These are phyloP conservation scores for Luvunga scandens DNA, from an alignment of 345 rosid genomes.

Conservation along the genomic window DNA sequence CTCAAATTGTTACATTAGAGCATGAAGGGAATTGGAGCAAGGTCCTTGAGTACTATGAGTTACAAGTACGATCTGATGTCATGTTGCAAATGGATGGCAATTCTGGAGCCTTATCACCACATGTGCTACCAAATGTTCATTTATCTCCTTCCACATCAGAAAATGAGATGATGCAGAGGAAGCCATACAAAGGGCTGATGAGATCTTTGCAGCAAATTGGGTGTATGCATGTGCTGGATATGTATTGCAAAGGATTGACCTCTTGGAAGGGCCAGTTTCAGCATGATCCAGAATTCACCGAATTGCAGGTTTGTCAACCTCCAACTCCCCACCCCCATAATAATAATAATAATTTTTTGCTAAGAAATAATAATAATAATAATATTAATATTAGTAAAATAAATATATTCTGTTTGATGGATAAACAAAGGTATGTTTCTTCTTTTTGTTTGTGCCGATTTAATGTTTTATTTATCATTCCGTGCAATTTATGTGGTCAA, in stretches of 20 bases:
- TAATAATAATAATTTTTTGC: background rate
- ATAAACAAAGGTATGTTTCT: background rate
- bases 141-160: constrained; percentile 35
- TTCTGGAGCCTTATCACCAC: constrained; percentile 32
- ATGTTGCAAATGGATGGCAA: constrained; percentile 33
- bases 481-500: background rate
- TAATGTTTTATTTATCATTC: background rate
- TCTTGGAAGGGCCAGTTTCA: constrained; percentile 63
- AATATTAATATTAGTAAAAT: too few species aligned
- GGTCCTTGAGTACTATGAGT: constrained; percentile 92
- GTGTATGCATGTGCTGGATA: constrained; percentile 81
- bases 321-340: background rate
- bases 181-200: constrained; percentile 84
- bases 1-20: constrained; percentile 92
- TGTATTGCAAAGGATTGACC: constrained; percentile 84
- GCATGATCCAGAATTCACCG: constrained; percentile 71
- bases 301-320: constrained; percentile 65
- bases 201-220: constrained; percentile 93
- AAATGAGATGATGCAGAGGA: constrained; percentile 47
- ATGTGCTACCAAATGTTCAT: constrained; percentile 26
- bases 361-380: too few species aligned
- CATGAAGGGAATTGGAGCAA: constrained; percentile 95
- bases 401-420: background rate
- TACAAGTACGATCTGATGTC: constrained; percentile 74
- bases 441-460: constrained; percentile 2